These are phyloP conservation scores for Ganoderma lucidum DNA, from an alignment of 1,284 basidiomycete genomes.

Conservation along the genomic window DNA sequence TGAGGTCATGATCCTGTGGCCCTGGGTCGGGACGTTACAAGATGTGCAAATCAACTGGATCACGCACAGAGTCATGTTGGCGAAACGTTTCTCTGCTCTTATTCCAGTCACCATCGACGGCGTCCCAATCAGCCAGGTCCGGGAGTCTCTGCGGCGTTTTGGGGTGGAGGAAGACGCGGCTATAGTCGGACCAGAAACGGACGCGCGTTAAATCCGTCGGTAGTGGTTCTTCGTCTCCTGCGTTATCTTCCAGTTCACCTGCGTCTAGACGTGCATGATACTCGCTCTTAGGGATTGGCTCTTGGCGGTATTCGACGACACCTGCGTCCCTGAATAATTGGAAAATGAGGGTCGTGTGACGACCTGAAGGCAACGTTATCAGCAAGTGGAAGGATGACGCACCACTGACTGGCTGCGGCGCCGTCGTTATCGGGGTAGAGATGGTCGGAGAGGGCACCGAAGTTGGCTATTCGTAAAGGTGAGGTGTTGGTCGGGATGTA, in stretches of 20 bases:
- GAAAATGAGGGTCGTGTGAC: conserved; percentile 21
- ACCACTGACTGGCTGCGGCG: conserved; percentile 33
- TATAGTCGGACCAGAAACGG: conserved; percentile 83
- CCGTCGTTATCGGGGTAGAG: conserved; percentile 45
- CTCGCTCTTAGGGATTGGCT: conserved; percentile 56
- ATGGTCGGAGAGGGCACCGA: conserved; percentile 63
- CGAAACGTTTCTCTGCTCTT: conserved; percentile 59
- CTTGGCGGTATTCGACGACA: conserved; percentile 60
- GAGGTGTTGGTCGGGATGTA: background rate
- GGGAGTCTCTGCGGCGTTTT: conserved; percentile 70
- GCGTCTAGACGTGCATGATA: conserved; percentile 57
- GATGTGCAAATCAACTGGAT: background rate
- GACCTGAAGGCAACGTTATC: background rate
- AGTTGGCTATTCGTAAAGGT: conserved; percentile 56
- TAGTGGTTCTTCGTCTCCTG: conserved; percentile 27
- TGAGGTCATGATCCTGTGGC: conserved; percentile 46
- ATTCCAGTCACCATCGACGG: conserved; percentile 62
- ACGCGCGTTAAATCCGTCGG: conserved; percentile 43
- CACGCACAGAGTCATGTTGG: conserved; percentile 60
- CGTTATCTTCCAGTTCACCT: conserved; percentile 33
- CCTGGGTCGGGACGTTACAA: background rate
- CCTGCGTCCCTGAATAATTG: conserved; percentile 54
- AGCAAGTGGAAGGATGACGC: conserved; percentile 38
- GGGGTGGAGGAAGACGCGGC: conserved; percentile 70
- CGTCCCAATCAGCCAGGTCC: conserved; percentile 61